Conservation (phyloP, 306 rosid species). For the Fragaria iinumae region DNA sequence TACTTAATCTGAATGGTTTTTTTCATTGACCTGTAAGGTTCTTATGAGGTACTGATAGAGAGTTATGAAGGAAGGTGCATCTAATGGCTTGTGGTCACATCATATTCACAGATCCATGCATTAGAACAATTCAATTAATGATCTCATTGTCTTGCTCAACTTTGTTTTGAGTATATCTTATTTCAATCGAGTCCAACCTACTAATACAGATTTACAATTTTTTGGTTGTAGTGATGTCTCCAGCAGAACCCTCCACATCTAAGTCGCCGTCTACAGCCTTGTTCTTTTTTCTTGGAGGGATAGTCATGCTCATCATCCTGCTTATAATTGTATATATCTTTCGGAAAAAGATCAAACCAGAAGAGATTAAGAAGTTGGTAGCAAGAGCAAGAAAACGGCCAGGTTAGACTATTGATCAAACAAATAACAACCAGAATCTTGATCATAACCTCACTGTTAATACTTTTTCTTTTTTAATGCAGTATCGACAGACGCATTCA, state of each 20-base stretch:
- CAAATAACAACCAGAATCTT: not conserved
- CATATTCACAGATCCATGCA: not conserved
- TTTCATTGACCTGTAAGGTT: not conserved
- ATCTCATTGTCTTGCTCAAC: too few species aligned
- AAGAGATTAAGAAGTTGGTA: conserved; percentile 32
- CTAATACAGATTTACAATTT: not conserved
- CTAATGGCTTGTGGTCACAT: not conserved
- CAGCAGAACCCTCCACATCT: conserved; percentile 35
- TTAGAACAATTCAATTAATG: not conserved
- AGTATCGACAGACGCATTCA: conserved; percentile 51
- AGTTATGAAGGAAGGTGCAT: not conserved
- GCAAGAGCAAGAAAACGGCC: conserved; percentile 27
- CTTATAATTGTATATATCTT: conserved; percentile 44
- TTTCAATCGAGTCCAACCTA: not conserved
- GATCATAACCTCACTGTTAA: conserved; percentile 6
- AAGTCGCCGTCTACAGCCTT: conserved; percentile 18
- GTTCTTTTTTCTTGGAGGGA: conserved; percentile 69
- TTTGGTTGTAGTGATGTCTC: conserved; percentile 29
- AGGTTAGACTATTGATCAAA: conserved; percentile 41
- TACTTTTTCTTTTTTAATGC: conserved; percentile 14
- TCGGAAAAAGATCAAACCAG: conserved; percentile 47
- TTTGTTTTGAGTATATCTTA: not conserved
- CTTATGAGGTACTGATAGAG: not conserved
- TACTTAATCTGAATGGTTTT: not conserved
- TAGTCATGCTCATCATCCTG: conserved; percentile 45